These are phyloP conservation scores for Claviceps digitariae DNA, from an alignment of 2,329 filamentous ascomycete genomes.

Conservation along the genomic window DNA sequence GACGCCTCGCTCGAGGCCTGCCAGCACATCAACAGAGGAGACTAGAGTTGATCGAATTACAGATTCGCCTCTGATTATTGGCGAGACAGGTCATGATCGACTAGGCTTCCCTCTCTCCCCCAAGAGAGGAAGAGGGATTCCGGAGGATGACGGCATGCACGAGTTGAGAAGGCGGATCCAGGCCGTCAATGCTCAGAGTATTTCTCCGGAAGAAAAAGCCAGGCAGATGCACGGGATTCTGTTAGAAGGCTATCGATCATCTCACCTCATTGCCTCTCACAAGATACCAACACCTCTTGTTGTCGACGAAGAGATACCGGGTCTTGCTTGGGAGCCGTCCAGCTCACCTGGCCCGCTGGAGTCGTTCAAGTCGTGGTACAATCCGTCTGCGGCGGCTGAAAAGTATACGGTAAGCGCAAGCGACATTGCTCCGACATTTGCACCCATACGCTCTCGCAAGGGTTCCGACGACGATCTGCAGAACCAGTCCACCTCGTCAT, in stretches of 20 bases:
- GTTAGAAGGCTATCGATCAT: slow-evolving; percentile 50
- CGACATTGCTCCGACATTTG: slow-evolving; percentile 56
- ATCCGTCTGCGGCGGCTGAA: slow-evolving; percentile 21
- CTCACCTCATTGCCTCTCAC: slow-evolving; percentile 9
- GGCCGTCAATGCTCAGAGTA: slow-evolving; percentile 48
- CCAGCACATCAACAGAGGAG: slow-evolving; percentile 21
- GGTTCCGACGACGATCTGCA: slow-evolving; percentile 31
- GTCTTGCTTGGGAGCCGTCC: slow-evolving; percentile 24
- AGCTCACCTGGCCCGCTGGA: slow-evolving; percentile 33
- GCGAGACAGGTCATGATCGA: slow-evolving; percentile 17
- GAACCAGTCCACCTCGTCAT: slow-evolving; percentile 9
- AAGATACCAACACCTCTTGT: slow-evolving; percentile 4
- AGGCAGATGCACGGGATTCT: slow-evolving; percentile 57
- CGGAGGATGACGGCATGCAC: slow-evolving; percentile 70
- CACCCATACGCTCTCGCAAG: slow-evolving; percentile 34
- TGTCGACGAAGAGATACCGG: slow-evolving; percentile 10
- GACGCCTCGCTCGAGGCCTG: slow-evolving; percentile 15
- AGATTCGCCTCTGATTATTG: slow-evolving; percentile 10
- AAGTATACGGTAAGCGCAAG: slow-evolving; percentile 40
- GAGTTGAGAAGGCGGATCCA: slow-evolving; percentile 53
- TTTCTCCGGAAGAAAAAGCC: slow-evolving; percentile 52
- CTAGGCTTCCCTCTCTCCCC: slow-evolving; percentile 20
- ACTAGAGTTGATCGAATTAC: slow-evolving; percentile 19
- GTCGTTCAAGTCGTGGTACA: slow-evolving; percentile 46
- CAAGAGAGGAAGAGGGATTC: slow-evolving; percentile 29